Evolutionary conservation across 495 filamentous ascomycete species (phyloP).

Genomic region (Annulohypoxylon maeteangense): DNA sequence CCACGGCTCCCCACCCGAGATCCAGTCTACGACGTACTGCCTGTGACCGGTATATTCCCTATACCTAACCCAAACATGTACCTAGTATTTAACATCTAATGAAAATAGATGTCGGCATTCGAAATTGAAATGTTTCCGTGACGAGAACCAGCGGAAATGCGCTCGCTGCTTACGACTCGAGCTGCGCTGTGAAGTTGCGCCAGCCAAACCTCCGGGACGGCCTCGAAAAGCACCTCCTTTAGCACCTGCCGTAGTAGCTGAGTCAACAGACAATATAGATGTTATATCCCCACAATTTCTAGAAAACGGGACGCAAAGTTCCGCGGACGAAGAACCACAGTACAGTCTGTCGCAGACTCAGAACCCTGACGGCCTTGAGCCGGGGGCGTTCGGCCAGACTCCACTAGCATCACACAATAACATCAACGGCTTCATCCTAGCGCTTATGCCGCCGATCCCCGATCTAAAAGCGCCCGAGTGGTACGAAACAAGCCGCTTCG

Average conservation of each 20-base stretch:
- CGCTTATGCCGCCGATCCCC: background rate
- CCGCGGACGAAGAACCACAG: background rate
- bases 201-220: conserved; percentile 34
- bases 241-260: background rate
- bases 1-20: conserved; percentile 20
- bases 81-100: conserved; percentile 4
- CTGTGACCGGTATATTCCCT: conserved; percentile 36
- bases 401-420: background rate
- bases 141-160: conserved; percentile 32
- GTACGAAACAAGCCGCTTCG: conserved; percentile 3
- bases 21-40: conserved; percentile 38
- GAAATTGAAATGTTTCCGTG: conserved; percentile 33
- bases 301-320: background rate
- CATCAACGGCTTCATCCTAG: background rate
- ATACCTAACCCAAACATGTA: background rate
- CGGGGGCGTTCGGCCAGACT: background rate
- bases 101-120: conserved; percentile 30
- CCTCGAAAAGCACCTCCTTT: conserved; percentile 20
- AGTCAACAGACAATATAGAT: background rate
- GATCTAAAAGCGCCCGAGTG: conserved; percentile 15
- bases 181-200: conserved; percentile 33
- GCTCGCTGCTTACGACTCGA: conserved; percentile 36
- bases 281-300: background rate
- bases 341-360: background rate
- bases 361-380: background rate